These are phyloP conservation scores for Candida xyloterini DNA, from an alignment of 805 yeast genomes.

Conservation along the genomic window DNA sequence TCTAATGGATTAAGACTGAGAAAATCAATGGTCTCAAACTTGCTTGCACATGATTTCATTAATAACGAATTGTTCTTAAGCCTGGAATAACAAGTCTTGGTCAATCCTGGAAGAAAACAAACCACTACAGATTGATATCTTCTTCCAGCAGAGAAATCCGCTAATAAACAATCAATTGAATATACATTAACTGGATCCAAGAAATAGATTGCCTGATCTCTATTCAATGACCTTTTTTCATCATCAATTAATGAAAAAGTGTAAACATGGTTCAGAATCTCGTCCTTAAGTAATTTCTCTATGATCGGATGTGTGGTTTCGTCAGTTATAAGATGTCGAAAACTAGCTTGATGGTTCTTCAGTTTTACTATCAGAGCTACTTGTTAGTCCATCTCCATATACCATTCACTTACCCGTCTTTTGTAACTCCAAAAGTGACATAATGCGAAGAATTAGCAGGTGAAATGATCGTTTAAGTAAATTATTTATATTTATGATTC, in stretches of 20 bases:
- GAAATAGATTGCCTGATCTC: slow-evolving; percentile 71
- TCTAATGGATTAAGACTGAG: slow-evolving; percentile 66
- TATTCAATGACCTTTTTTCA: slow-evolving; percentile 27
- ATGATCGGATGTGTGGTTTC: slow-evolving; percentile 28
- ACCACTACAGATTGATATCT: slow-evolving; percentile 75
- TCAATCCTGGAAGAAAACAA: slow-evolving; percentile 63
- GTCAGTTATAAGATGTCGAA: slow-evolving; percentile 32
- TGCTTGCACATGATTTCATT: slow-evolving; percentile 23
- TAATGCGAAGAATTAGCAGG: slow-evolving; percentile 2
- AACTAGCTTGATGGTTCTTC: slow-evolving; percentile 19
- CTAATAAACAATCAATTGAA: slow-evolving; percentile 69
- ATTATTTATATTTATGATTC: slow-evolving; percentile 4
- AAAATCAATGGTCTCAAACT: slow-evolving; percentile 33
- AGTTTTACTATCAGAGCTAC: slow-evolving; percentile 21
- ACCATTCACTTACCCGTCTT: slow-evolving; percentile 20
- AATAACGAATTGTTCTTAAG: slow-evolving; percentile 17
- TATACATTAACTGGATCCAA: slow-evolving; percentile 60
- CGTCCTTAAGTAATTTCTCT: slow-evolving; percentile 26
- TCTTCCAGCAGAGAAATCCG: slow-evolving; percentile 68
- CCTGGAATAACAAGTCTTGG: slow-evolving; percentile 11
- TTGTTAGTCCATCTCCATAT: background rate
- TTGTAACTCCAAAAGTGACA: slow-evolving; percentile 26
- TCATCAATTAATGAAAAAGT: slow-evolving; percentile 32
- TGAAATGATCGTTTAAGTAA: background rate
- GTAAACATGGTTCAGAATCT: slow-evolving; percentile 29